These are phyloP conservation scores for Trichophyton benhamiae DNA, from an alignment of 2,329 filamentous ascomycete species.

Conservation along the genomic window DNA sequence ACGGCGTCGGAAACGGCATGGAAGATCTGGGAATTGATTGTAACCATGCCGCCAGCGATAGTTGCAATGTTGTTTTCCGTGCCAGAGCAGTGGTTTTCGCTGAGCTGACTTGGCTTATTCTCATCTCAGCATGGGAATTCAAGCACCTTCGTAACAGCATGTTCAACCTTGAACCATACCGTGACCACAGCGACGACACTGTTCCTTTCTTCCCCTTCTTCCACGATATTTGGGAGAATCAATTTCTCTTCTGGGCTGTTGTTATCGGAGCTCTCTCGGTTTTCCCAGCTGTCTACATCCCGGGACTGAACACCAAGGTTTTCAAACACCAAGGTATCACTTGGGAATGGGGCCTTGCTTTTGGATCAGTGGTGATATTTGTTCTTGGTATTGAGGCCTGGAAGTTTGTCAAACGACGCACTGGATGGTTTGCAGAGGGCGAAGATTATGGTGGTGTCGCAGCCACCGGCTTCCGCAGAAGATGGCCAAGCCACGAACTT, in stretches of 20 bases:
- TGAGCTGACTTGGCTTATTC: slow-evolving; percentile 44
- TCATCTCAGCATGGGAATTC: slow-evolving; percentile 48
- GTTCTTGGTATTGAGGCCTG: slow-evolving; percentile 47
- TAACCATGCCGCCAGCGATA: slow-evolving; percentile 11
- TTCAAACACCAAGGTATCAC: slow-evolving; percentile 50
- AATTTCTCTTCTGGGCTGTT: slow-evolving; percentile 41
- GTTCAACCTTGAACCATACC: slow-evolving; percentile 39
- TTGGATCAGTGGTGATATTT: slow-evolving; percentile 43
- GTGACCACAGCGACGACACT: slow-evolving; percentile 15
- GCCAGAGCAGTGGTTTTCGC: slow-evolving; percentile 47
- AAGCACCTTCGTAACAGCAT: slow-evolving; percentile 42
- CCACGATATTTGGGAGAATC: slow-evolving; percentile 32
- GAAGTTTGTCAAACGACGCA: slow-evolving; percentile 45
- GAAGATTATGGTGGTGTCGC: slow-evolving; percentile 19
- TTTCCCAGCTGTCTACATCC: slow-evolving; percentile 47
- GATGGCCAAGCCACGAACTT: slow-evolving; percentile 17
- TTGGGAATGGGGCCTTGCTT: slow-evolving; percentile 53
- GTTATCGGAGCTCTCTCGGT: slow-evolving; percentile 37
- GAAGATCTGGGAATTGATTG: slow-evolving; percentile 21
- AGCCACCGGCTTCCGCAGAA: slow-evolving; percentile 15
- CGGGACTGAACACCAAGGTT: slow-evolving; percentile 45
- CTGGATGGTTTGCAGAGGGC: slow-evolving; percentile 21
- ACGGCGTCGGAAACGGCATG: slow-evolving; percentile 28
- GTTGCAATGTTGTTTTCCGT: slow-evolving; percentile 23
- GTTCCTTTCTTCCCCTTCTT: slow-evolving; percentile 28